Percentiles rank a stretch among this genome's conserved stretches.
Evolutionary conservation across 2,329 filamentous ascomycete species (phyloP).

Genomic region (Epichloe sp.): DNA sequence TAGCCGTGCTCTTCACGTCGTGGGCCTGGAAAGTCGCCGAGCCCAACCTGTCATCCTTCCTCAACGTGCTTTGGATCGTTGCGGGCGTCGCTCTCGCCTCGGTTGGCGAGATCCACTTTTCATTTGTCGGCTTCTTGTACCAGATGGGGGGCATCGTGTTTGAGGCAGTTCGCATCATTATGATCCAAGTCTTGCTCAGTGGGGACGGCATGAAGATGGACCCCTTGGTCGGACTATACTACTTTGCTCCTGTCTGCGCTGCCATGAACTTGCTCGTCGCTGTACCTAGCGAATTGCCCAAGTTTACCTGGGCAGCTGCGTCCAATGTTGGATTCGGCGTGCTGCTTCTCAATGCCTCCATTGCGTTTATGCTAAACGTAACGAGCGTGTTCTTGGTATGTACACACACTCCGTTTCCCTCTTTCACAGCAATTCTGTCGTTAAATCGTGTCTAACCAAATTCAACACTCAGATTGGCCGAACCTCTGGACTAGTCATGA

Average conservation of each 20-base stretch:
- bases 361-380: constrained; percentile 71
- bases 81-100: constrained; percentile 39
- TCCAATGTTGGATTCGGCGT: constrained; percentile 50
- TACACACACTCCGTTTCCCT: constrained; percentile 6
- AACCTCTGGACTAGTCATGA: constrained; percentile 76
- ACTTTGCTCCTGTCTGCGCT: constrained; percentile 76
- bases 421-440: not conserved
- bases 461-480: constrained; percentile 55
- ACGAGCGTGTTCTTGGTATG: constrained; percentile 76
- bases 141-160: constrained; percentile 71
- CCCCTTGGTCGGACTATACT: constrained; percentile 76
- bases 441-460: constrained; percentile 6
- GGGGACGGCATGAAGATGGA: constrained; percentile 74
- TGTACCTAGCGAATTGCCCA: constrained; percentile 53
- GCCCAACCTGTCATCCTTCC: constrained; percentile 29
- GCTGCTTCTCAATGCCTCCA: constrained; percentile 58
- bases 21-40: constrained; percentile 44
- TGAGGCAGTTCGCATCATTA: constrained; percentile 68
- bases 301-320: constrained; percentile 53
- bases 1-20: constrained; percentile 52
- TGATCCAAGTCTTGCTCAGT: constrained; percentile 74
- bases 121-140: constrained; percentile 50
- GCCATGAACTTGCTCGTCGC: constrained; percentile 65
- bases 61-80: constrained; percentile 39
- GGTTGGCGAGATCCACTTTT: constrained; percentile 55